Percentiles rank a stretch among this genome's conserved stretches.
phyloP scores from a whole-genome alignment of 1,284 basidiomycete genomes.

The Irpex sp. region DNA sequence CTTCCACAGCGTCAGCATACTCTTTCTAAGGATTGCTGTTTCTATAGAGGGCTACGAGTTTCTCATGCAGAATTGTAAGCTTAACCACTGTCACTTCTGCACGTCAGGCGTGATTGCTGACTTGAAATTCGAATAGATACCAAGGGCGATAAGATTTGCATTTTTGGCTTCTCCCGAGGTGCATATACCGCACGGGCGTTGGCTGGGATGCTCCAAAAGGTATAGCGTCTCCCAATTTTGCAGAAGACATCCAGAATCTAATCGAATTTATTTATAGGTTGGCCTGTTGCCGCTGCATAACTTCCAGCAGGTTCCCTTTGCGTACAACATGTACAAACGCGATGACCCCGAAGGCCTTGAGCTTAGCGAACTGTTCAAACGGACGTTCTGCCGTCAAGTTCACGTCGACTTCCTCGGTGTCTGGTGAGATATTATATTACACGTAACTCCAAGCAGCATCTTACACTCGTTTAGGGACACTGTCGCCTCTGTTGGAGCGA shows the following conservation, averaged over 20 bases:
- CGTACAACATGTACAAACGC: constrained; percentile 32
- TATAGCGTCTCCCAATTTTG: constrained; percentile 10
- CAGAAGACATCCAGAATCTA: background rate
- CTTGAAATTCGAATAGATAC: constrained; percentile 14
- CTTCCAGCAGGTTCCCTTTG: constrained; percentile 15
- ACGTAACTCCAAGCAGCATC: constrained; percentile 7
- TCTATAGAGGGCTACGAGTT: constrained; percentile 36
- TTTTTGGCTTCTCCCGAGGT: constrained; percentile 40
- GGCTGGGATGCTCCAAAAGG: constrained; percentile 40
- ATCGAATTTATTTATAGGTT: constrained; percentile 16
- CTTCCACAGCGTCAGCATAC: background rate
- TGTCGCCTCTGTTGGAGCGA: constrained; percentile 33
- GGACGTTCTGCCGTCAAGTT: constrained; percentile 30
- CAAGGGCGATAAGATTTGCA: constrained; percentile 28
- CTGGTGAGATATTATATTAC: constrained; percentile 17
- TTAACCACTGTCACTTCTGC: background rate
- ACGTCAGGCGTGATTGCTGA: background rate
- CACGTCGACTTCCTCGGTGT: constrained; percentile 33
- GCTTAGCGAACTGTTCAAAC: constrained; percentile 29
- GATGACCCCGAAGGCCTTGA: constrained; percentile 23
- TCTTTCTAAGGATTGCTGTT: background rate
- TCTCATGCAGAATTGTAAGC: constrained; percentile 29
- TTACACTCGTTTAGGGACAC: constrained; percentile 26
- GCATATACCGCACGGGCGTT: constrained; percentile 44
- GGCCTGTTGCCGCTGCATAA: constrained; percentile 24